phyloP scores from a whole-genome alignment of 164 flowering plant genomes.

The Brasenia schreberi region DNA sequence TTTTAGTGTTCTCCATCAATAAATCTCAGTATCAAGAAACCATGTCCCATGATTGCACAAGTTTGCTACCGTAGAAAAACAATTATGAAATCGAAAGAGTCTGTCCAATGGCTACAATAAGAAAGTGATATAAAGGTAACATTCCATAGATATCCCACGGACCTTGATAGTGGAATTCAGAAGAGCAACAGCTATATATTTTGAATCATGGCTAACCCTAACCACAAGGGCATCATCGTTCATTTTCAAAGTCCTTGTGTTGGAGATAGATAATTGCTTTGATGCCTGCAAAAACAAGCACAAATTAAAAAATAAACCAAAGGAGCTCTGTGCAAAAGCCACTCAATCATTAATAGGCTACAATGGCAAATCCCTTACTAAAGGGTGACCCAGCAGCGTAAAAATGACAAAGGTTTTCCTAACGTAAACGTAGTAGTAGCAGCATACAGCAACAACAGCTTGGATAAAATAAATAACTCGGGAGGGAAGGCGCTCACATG shows the following conservation, averaged over 20 bases:
- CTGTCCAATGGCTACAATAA: not conserved
- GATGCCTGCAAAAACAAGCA: conserved; percentile 36
- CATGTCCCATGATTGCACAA: too few species aligned
- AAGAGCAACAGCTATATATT: conserved; percentile 75
- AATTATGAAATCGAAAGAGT: not conserved
- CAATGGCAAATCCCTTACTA: not conserved
- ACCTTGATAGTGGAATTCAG: conserved; percentile 85
- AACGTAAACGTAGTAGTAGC: not conserved
- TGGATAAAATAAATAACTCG: not conserved
- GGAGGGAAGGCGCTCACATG: conserved; percentile 33
- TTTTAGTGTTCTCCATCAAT: too few species aligned
- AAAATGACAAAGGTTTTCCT: not conserved
- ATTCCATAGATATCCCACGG: not conserved
- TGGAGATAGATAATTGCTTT: conserved; percentile 38
- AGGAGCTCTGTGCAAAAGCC: too few species aligned
- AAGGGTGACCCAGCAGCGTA: not conserved
- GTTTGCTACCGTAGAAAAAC: not conserved
- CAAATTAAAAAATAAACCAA: too few species aligned
- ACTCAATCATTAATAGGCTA: too few species aligned
- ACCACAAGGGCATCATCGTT: conserved; percentile 68
- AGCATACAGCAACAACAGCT: not conserved
- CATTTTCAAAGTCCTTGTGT: conserved; percentile 56
- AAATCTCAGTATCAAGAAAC: too few species aligned
- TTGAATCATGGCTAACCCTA: conserved; percentile 71
- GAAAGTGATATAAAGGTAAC: not conserved